Evolutionary conservation across 805 yeast species (phyloP).

Genomic region (Helenozyma rhizophorensis): DNA sequence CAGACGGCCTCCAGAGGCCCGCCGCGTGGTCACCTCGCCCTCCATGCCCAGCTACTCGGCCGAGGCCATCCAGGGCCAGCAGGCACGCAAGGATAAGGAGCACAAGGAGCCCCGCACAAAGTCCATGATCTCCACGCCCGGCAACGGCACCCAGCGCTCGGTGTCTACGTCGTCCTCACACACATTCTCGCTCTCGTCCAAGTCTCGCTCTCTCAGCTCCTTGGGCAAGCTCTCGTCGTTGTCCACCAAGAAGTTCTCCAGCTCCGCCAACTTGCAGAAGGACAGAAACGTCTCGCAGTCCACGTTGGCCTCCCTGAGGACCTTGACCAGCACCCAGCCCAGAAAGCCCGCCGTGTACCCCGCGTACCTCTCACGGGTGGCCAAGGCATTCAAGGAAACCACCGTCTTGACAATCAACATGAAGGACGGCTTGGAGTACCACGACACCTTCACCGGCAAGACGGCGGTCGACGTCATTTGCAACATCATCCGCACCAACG

Average conservation of each 20-base stretch:
- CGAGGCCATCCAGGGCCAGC: conserved; percentile 7
- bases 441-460: conserved; percentile 89
- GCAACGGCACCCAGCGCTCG: conserved; percentile 24
- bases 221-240: conserved; percentile 37
- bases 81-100: conserved; percentile 6
- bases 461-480: conserved; percentile 93
- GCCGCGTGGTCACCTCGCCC: conserved; percentile 14
- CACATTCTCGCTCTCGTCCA: conserved; percentile 29
- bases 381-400: conserved; percentile 66
- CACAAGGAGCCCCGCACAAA: conserved; percentile 8
- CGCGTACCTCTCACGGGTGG: conserved; percentile 82
- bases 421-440: conserved; percentile 87
- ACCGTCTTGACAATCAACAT: conserved; percentile 71
- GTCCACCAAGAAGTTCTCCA: conserved; percentile 36
- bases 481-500: conserved; percentile 80
- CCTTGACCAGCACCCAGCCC: conserved; percentile 27
- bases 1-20: conserved; percentile 5
- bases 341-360: conserved; percentile 78
- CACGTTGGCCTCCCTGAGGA: conserved; percentile 33
- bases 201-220: conserved; percentile 39
- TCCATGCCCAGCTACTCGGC: conserved; percentile 5
- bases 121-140: conserved; percentile 10
- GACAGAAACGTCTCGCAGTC: conserved; percentile 29
- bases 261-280: conserved; percentile 28
- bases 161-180: conserved; percentile 18